Evolutionary conservation across 2,329 filamentous ascomycete genomes (phyloP), one percentile per base, ranked within the genome.

Genomic region (Phoma herbarum): DNA sequence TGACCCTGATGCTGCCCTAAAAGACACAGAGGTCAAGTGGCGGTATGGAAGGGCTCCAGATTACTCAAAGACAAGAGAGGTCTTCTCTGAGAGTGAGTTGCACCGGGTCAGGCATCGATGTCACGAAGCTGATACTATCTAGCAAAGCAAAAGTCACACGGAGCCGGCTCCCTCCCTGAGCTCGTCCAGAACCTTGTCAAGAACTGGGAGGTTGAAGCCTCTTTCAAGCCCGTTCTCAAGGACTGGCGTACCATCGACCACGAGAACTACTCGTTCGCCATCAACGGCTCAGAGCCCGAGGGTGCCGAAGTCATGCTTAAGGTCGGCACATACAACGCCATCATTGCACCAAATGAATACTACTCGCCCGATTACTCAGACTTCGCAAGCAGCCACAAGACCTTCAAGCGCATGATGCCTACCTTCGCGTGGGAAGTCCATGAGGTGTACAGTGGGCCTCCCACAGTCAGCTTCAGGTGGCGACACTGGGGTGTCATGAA

Each of bases 401-500:
- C 86, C 0, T 90, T 90, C 75, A 90, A 90, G 78, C 80, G 86
- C 52, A 90, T 90, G 87, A 90, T 90, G 87, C 88, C 88, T 0
- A 86, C 83, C 0, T 90, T 90, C 73, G 88, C 87, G 0, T 90
- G 88, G 87, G 88, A 90, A 75, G 87, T 90, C 1, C 71, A 88
- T 16, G 88, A 90, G 72, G 86, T 90, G 2, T 90, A 88, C 70
- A 85, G 84, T 59, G 87, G 86, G 0, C 87, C 87, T 23, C 88
- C 88, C 2, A 79, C 79, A 11, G 86, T 89, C 20, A 33, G 80
- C 2, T 89, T 90, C 73, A 82, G 84, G 65, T 90, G 88, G 88
- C 79, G 88, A 5, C 88, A 90, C 72, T 90, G 88, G 88, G 88
- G 87, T 0, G 74, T 78, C 4, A 89, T 90, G 84, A 85, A 85